Evolutionary conservation across 768 basidiomycete genomes (phyloP), one percentile per base, ranked within the genome.

Genomic region (button mushroom (Agaricus bisporus)): DNA sequence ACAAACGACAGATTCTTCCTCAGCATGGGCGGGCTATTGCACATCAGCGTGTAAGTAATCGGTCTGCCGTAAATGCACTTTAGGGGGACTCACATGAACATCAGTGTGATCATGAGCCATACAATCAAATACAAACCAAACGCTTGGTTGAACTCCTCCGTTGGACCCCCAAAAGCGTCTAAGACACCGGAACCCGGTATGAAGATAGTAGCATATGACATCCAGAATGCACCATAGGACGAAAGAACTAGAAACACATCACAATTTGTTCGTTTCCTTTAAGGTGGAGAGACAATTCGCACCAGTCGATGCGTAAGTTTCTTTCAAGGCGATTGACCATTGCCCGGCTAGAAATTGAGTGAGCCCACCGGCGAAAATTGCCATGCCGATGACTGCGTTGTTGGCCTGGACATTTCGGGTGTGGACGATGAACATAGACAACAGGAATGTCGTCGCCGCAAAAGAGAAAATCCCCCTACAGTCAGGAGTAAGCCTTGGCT

Each of bases 291-390:
- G 9, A n/a, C 8, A n/a, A 41, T 25, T 72, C 78, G 56, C 46
- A 84, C 85, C 81, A 3, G 85, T 85, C 0, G 83, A 84, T 48
- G 79, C 81, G 49, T 86, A 87, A 2, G 73, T 71, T 56, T 87
- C 85, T 0, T 82, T 82, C 28, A 77, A 68, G 1, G 78, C 74
- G 57, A 81, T 78, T 64, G 82, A 80, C 88, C 87, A 90, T 82
- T 90, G 88, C 42, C 91, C 91, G 3, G 88, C 89, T 25, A 91
- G 62, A 56, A 92, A 72, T 61, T 93, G 91, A 9, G 73, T 77
- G n/a, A 91, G 80, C 44, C 91, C 91, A 25, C 91, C 89, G 44
- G 76, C 62, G 50, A 81, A 85, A 56, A 88, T 62, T 4, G 86
- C 83, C 87, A 91, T 88, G 28, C 88, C 91, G 42, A 88, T 73